Conservation (phyloP, 2,329 filamentous ascomycete species). For the Exserohilum rostratum region DNA sequence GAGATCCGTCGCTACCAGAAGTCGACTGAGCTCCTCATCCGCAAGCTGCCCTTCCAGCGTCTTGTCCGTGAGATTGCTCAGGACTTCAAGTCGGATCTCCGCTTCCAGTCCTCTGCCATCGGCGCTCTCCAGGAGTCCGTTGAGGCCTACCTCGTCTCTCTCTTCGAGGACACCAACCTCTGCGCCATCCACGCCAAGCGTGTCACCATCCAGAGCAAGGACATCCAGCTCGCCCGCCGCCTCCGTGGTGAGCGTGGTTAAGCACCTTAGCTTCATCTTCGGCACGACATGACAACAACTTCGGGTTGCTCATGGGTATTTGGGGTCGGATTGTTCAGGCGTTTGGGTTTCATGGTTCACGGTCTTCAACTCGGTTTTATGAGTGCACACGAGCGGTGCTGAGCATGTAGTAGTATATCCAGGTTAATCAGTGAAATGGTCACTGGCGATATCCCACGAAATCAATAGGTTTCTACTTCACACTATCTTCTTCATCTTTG, state of each 20-base stretch:
- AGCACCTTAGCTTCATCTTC: constrained; percentile 31
- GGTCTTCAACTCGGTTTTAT: constrained; percentile 46
- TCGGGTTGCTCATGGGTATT: constrained; percentile 33
- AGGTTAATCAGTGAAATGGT: constrained; percentile 41
- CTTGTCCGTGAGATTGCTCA: constrained; percentile 78
- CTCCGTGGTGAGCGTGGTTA: constrained; percentile 63
- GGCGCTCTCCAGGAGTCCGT: constrained; percentile 91
- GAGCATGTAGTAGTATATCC: constrained; percentile 51
- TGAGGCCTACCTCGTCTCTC: constrained; percentile 93
- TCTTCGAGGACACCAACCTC: constrained; percentile 96
- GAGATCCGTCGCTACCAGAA: constrained; percentile 93
- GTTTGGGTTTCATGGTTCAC: constrained; percentile 47
- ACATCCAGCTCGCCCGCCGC: constrained; percentile 84
- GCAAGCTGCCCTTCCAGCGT: constrained; percentile 79
- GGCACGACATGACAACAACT: constrained; percentile 34
- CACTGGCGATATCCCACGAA: constrained; percentile 43
- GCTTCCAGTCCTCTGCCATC: constrained; percentile 97
- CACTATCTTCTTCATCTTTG: not conserved
- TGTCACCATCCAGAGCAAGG: constrained; percentile 95
- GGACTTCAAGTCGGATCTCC: constrained; percentile 71
- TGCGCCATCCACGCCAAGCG: constrained; percentile 97
- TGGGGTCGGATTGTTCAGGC: constrained; percentile 39
- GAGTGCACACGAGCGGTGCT: constrained; percentile 45
- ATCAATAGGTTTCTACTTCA: constrained; percentile 43
- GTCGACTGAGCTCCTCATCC: constrained; percentile 83